Conservation (phyloP, 306 rosid species). For the Notholithocarpus densiflorus region DNA sequence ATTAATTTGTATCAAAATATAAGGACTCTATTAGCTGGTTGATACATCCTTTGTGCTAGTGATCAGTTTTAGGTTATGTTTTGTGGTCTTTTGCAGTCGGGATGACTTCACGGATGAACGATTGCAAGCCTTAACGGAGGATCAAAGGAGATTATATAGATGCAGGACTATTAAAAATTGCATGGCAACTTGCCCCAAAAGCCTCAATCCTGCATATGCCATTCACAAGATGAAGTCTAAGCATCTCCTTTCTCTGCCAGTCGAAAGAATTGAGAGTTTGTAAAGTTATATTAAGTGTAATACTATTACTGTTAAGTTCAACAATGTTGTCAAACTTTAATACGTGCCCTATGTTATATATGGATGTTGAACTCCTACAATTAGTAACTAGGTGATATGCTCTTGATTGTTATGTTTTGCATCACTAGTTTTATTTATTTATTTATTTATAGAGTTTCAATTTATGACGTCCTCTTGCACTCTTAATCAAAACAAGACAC, state of each 20-base stretch:
- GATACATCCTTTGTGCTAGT: neutral
- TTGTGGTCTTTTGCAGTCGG: slow-evolving; percentile 16
- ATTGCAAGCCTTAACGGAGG: slow-evolving; percentile 35
- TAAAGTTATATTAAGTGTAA: neutral
- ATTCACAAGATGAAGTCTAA: slow-evolving; percentile 37
- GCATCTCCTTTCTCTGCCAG: slow-evolving; percentile 1
- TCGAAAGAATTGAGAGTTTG: neutral
- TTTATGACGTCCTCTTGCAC: rapidly evolving
- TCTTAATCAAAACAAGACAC: no score
- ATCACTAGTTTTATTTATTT: no score
- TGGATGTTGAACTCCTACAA: no score
- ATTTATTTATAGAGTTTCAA: no score
- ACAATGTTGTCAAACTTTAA: no score
- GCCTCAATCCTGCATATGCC: slow-evolving; percentile 35
- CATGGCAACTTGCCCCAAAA: slow-evolving; percentile 36
- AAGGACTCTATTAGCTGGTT: neutral
- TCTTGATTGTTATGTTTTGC: no score
- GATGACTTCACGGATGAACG: slow-evolving; percentile 23
- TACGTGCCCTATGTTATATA: no score
- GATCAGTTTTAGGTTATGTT: neutral
- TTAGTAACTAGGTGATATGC: no score
- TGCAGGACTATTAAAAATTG: slow-evolving; percentile 33
- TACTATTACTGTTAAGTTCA: no score
- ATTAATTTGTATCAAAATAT: neutral
- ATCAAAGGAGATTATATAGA: slow-evolving; percentile 16